Evolutionary conservation across 2,329 filamentous ascomycete genomes (phyloP), one percentile per base, ranked within the genome.

Genomic region (Alternaria angustiovoidea): DNA sequence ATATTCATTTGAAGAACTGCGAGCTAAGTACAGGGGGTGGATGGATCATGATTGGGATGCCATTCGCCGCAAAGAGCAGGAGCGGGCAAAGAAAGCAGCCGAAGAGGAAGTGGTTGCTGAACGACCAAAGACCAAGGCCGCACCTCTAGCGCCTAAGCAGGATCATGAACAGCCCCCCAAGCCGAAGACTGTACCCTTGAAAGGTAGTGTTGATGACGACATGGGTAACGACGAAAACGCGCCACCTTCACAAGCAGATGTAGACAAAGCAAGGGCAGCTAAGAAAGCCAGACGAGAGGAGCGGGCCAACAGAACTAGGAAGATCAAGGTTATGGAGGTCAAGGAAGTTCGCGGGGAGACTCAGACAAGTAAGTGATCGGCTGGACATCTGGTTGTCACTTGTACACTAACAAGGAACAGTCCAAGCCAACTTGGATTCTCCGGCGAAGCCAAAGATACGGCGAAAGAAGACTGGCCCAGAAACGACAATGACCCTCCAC

Each of bases 401-500:
- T 16, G 36, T 26, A 7, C 48, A 51, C 73, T 78, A 28, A 78
- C 48, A 42, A 26, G 16, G 7, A 5, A 62, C 68, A 95, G 93
- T 98, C 78, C 95, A 96, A 84, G 91, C 93, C 58, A 97, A 97
- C 70, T 83, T 98, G 55, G 92, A 95, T 72, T 97, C 94, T 2
- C 94, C 94, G 0, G 87, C 89, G n/a, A 89, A 88, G 4, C 67
- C 70, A 8, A 98, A 96, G 78, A 85, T 94, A 56, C 69, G 71
- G 57, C 91, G 89, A 84, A 92, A 92, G 77, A 95, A 91, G 76
- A 89, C 89, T 52, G 85, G 84, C 11, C 65, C 63, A 36, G 94
- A 98, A 78, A 92, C 94, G n/a, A 99, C 95, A 2, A 97, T 99
- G 94, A 99, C 95, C 0, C 87, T 99, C 66, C 93, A 98, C 75